Percentiles rank a stretch among this genome's conserved stretches.
Evolutionary conservation across 2,329 filamentous ascomycete species (phyloP).

Genomic region (Aspergillus calidoustus): DNA sequence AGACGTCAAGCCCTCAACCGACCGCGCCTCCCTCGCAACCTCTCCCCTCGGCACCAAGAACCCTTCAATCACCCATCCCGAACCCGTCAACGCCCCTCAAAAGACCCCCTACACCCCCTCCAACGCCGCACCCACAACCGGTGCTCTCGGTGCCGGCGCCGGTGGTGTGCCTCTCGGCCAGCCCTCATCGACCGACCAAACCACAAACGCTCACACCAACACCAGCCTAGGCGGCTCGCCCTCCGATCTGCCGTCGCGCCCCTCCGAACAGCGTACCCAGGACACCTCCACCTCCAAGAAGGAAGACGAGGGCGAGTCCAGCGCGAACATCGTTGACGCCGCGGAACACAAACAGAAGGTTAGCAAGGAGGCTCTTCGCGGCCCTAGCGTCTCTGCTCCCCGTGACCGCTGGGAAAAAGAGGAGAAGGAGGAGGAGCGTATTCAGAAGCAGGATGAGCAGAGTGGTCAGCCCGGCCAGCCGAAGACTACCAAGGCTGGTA

Average conservation of each 20-base stretch:
- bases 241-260: neutral
- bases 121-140: neutral
- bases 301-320: neutral
- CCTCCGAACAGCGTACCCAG: neutral
- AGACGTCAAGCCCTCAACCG: neutral
- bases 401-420: slow-evolving; percentile 35
- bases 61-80: slow-evolving; percentile 13
- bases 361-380: slow-evolving; percentile 37
- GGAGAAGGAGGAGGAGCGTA: slow-evolving; percentile 10
- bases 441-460: slow-evolving; percentile 29
- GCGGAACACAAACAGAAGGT: slow-evolving; percentile 19
- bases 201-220: neutral
- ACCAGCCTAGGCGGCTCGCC: neutral
- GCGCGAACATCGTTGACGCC: neutral
- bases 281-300: neutral
- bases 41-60: slow-evolving; percentile 12
- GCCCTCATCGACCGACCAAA: neutral
- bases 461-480: neutral
- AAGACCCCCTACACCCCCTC: slow-evolving; percentile 1
- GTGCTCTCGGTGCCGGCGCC: neutral
- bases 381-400: slow-evolving; percentile 32
- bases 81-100: neutral
- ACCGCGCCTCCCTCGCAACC: slow-evolving; percentile 11
- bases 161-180: neutral
- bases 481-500: neutral